Percentiles rank a stretch among this genome's conserved stretches.
Conservation (phyloP, 257 asterid species). For the Galeopsis tetrahit region DNA sequence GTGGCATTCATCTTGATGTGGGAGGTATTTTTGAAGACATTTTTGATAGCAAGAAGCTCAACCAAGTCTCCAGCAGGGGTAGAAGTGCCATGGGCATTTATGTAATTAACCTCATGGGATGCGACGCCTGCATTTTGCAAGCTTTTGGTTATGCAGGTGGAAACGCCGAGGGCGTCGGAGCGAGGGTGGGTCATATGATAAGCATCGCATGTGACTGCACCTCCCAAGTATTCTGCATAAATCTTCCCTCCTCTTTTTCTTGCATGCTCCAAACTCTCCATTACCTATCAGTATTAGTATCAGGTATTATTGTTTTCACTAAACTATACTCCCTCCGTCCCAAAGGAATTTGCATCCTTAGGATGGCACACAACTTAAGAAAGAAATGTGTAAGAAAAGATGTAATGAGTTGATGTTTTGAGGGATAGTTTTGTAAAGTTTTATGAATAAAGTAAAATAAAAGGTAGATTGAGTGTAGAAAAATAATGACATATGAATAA, state of each 20-base stretch:
- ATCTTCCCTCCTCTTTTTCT: not conserved
- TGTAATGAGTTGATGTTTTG: too few species aligned
- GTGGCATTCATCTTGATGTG: slow-evolving; percentile 10
- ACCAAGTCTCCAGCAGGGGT: slow-evolving; percentile 12
- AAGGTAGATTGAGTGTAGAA: too few species aligned
- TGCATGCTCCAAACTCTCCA: not conserved
- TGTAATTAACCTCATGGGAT: slow-evolving; percentile 1
- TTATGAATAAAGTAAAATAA: too few species aligned
- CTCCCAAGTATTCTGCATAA: not conserved
- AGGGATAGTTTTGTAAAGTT: too few species aligned
- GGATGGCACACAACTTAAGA: too few species aligned
- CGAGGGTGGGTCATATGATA: not conserved
- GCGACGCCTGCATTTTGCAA: not conserved
- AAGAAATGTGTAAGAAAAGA: too few species aligned
- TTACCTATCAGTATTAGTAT: too few species aligned
- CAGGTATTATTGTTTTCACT: too few species aligned
- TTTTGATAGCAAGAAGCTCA: not conserved
- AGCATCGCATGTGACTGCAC: not conserved
- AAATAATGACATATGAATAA: too few species aligned
- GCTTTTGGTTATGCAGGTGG: not conserved
- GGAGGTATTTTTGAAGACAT: not conserved
- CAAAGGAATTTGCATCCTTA: too few species aligned
- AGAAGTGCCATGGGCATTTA: not conserved
- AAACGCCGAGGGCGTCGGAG: not conserved
- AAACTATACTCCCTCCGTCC: too few species aligned